These are phyloP conservation scores for Geotrichum australiense DNA, from an alignment of 1,139 yeast species.

Conservation along the genomic window DNA sequence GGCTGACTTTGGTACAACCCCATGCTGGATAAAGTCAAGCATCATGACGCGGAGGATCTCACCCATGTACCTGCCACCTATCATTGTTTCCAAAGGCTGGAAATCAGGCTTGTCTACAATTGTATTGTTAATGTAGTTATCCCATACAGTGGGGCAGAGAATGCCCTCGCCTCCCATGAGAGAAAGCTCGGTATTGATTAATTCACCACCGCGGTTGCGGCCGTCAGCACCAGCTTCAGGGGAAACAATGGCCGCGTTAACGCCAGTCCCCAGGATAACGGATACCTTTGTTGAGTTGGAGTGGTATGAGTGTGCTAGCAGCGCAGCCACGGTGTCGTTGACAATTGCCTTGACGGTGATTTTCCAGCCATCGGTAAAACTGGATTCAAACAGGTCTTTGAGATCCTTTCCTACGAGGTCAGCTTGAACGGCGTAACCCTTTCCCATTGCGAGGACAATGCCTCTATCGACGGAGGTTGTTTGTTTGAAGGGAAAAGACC, in stretches of 20 bases:
- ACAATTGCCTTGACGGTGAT: slow-evolving; percentile 74
- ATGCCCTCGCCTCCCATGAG: slow-evolving; percentile 33
- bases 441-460: slow-evolving; percentile 78
- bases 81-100: slow-evolving; percentile 81
- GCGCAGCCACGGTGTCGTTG: slow-evolving; percentile 84
- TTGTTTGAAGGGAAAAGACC: slow-evolving; percentile 32
- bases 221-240: slow-evolving; percentile 20
- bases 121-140: slow-evolving; percentile 29
- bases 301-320: slow-evolving; percentile 68
- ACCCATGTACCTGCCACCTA: slow-evolving; percentile 83
- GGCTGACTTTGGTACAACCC: too few relatives aligned
- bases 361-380: slow-evolving; percentile 43
- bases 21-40: slow-evolving; percentile 39
- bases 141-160: slow-evolving; percentile 70
- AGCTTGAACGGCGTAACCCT: slow-evolving; percentile 65
- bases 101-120: slow-evolving; percentile 67
- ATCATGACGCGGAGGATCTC: slow-evolving; percentile 68
- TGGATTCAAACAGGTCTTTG: slow-evolving; percentile 54
- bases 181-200: slow-evolving; percentile 35
- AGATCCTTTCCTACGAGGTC: slow-evolving; percentile 75
- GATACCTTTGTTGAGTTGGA: slow-evolving; percentile 64
- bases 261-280: slow-evolving; percentile 86
- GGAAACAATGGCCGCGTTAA: slow-evolving; percentile 46
- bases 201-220: too few relatives aligned
- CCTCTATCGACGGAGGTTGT: slow-evolving; percentile 58